These are phyloP conservation scores for Handroanthus guayacan DNA, from an alignment of 257 asterid genomes.

Conservation along the genomic window DNA sequence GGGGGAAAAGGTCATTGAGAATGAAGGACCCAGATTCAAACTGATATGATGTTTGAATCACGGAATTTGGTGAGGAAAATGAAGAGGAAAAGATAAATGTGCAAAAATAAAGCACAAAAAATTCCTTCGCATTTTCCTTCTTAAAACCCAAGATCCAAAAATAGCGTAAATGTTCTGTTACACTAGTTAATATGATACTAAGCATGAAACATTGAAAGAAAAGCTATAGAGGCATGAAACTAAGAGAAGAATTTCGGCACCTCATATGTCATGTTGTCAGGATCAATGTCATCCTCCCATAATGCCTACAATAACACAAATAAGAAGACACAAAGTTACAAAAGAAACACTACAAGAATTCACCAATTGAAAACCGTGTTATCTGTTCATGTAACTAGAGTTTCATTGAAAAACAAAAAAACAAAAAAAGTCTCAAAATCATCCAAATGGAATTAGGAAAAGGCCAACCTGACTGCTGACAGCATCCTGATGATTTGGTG, in stretches of 20 bases:
- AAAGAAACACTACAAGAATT: constrained; percentile 3
- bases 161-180: neutral
- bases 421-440: neutral
- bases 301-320: constrained; percentile 56
- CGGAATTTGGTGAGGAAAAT: too few species aligned
- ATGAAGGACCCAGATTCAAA: neutral
- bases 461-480: constrained; percentile 57
- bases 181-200: neutral
- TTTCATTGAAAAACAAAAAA: neutral
- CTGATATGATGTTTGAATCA: too few species aligned
- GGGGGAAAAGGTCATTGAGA: neutral
- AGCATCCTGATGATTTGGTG: constrained; percentile 55
- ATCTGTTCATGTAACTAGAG: neutral
- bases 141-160: too few species aligned
- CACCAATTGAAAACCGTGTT: neutral
- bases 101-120: too few species aligned
- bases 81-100: too few species aligned
- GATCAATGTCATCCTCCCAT: constrained; percentile 80
- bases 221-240: neutral
- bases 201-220: neutral
- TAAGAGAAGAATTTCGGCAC: constrained; percentile 38
- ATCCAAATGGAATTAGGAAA: constrained; percentile 1
- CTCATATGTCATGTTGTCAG: constrained; percentile 93
- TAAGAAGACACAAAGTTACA: constrained; percentile 9
- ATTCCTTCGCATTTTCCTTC: too few species aligned